These are phyloP conservation scores for Paxillus ammoniavirescens DNA, from an alignment of 768 basidiomycete species.

Conservation along the genomic window DNA sequence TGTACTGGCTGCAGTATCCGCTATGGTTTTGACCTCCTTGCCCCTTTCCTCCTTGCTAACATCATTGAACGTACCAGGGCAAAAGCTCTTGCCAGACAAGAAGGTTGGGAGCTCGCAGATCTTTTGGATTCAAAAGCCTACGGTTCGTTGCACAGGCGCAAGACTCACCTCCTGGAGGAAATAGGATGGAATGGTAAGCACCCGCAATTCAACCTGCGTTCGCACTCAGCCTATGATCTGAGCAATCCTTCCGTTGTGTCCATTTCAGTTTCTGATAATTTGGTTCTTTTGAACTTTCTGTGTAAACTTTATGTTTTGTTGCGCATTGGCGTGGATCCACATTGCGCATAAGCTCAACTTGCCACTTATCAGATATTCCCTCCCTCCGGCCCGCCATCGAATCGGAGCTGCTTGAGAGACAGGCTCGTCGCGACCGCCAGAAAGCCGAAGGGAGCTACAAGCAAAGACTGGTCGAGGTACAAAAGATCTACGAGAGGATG, in stretches of 20 bases:
- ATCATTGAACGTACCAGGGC: constrained; percentile 29
- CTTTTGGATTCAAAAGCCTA: constrained; percentile 41
- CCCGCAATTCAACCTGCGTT: not conserved
- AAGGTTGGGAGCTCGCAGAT: constrained; percentile 45
- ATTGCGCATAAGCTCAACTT: too few species aligned
- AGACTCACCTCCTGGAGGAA: constrained; percentile 38
- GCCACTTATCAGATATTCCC: constrained; percentile 15
- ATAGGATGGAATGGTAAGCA: constrained; percentile 38
- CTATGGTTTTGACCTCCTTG: too few species aligned
- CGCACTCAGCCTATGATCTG: not conserved
- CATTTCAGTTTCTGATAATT: too few species aligned
- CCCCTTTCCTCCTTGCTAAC: too few species aligned
- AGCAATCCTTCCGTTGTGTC: too few species aligned
- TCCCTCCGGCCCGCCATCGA: constrained; percentile 21
- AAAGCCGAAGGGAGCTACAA: constrained; percentile 26
- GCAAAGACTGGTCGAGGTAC: constrained; percentile 30
- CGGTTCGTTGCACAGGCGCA: constrained; percentile 36
- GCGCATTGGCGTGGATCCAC: too few species aligned
- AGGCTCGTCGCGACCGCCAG: constrained; percentile 26
- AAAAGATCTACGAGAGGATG: constrained; percentile 45
- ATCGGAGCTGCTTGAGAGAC: constrained; percentile 26
- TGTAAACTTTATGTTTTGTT: too few species aligned
- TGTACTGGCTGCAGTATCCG: too few species aligned
- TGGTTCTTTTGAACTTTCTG: not conserved
- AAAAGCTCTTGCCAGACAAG: constrained; percentile 26